phyloP scores from a whole-genome alignment of 148 eudicot species.

The Silene latifolia region DNA sequence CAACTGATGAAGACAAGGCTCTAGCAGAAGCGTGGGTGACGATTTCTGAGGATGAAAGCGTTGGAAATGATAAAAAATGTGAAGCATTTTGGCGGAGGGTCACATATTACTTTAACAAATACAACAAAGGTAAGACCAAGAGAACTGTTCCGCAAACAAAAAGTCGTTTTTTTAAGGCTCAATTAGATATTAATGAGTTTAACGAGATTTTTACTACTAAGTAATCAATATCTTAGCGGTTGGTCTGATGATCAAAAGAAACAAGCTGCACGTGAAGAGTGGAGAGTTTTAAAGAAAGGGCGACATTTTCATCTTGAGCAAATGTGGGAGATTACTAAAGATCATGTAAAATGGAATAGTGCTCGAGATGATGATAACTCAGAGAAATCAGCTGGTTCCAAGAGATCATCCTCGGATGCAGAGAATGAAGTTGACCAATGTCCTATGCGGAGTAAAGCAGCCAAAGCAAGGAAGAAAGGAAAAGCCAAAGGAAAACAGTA shows the following conservation, averaged over 20 bases:
- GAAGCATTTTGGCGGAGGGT: no score
- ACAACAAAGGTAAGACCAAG: neutral
- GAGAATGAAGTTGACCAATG: neutral
- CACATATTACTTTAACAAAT: neutral
- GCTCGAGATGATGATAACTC: neutral
- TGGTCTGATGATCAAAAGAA: constrained; percentile 7
- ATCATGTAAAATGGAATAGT: neutral
- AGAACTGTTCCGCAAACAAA: neutral
- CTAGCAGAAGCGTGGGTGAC: no score
- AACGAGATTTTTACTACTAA: neutral
- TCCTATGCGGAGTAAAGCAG: neutral
- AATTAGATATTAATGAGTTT: neutral
- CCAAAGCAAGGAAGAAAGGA: neutral
- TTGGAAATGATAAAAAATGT: no score
- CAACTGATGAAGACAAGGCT: no score
- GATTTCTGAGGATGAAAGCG: no score
- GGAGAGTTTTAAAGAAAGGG: neutral
- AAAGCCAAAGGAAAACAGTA: neutral
- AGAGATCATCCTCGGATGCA: neutral
- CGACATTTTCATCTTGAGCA: neutral
- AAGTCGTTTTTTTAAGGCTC: neutral
- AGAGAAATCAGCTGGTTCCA: neutral
- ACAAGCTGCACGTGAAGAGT: neutral
- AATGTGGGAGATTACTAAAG: neutral
- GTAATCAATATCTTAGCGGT: constrained; percentile 2